Percentiles rank a stretch among this genome's conserved stretches.
Evolutionary conservation across 441 rosid genomes (phyloP).

Genomic region (Biscutella laevigata): DNA sequence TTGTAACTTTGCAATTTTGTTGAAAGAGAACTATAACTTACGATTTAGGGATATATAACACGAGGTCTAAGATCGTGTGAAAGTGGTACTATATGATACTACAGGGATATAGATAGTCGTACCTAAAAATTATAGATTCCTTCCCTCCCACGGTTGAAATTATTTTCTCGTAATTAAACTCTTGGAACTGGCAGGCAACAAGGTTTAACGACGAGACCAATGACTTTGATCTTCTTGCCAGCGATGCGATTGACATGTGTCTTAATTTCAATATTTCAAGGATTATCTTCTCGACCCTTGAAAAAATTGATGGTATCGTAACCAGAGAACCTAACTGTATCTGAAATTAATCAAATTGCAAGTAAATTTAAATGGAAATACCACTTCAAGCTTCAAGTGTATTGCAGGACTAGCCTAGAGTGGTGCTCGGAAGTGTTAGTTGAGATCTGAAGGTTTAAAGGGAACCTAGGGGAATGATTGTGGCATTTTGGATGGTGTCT

Average conservation of each 20-base stretch:
- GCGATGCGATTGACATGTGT: conserved; percentile 99
- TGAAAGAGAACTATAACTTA: too few species aligned
- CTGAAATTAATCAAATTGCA: conserved; percentile 96
- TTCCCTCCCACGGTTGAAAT: background rate
- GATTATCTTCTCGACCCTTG: conserved; percentile 72
- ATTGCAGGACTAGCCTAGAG: too few species aligned
- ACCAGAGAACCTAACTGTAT: conserved; percentile 58
- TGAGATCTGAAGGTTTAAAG: too few species aligned
- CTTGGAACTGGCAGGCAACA: conserved; percentile 61
- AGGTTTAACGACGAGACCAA: conserved; percentile 79
- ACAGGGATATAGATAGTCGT: too few species aligned
- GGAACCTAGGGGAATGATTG: too few species aligned
- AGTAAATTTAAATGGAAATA: conserved; percentile 32
- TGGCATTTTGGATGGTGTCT: too few species aligned
- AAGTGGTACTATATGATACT: too few species aligned
- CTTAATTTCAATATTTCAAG: conserved; percentile 88
- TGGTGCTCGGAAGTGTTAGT: too few species aligned
- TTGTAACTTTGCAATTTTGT: too few species aligned
- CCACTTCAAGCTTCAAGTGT: background rate
- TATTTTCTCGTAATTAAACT: conserved; percentile 9
- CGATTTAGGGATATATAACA: too few species aligned
- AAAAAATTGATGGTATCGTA: conserved; percentile 70
- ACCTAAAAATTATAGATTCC: background rate
- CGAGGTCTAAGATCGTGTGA: too few species aligned
- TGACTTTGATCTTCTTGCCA: conserved; percentile 91